These are phyloP conservation scores for Aspergillus puulaauensis DNA, from an alignment of 2,329 filamentous ascomycete genomes.

Conservation along the genomic window DNA sequence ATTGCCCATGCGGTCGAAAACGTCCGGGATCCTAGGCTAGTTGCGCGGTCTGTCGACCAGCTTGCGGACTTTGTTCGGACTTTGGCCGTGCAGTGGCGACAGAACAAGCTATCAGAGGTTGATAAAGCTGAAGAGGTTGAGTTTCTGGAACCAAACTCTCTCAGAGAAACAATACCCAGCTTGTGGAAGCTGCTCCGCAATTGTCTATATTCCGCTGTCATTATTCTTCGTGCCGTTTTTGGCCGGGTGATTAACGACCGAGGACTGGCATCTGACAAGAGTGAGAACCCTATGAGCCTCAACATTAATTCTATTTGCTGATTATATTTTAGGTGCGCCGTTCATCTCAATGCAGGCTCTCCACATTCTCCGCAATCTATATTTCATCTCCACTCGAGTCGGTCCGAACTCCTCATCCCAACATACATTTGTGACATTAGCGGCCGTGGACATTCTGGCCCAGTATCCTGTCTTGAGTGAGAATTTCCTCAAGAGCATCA, in stretches of 20 bases:
- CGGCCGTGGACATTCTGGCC: slow-evolving; percentile 76
- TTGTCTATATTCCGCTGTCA: slow-evolving; percentile 72
- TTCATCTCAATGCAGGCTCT: slow-evolving; percentile 69
- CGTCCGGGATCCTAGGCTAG: slow-evolving; percentile 45
- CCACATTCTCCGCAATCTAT: slow-evolving; percentile 71
- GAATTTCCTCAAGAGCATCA: slow-evolving; percentile 65
- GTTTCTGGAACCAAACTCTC: slow-evolving; percentile 64
- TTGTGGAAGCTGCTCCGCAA: slow-evolving; percentile 76
- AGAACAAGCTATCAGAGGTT: slow-evolving; percentile 70
- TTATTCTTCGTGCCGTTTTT: slow-evolving; percentile 71
- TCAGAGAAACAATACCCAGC: slow-evolving; percentile 65
- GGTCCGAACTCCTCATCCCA: slow-evolving; percentile 75
- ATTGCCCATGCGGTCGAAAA: slow-evolving; percentile 63
- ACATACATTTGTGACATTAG: slow-evolving; percentile 79
- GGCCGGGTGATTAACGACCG: slow-evolving; percentile 62
- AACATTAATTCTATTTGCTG: background rate
- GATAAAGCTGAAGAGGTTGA: slow-evolving; percentile 66
- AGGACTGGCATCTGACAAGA: slow-evolving; percentile 52
- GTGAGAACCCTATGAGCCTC: slow-evolving; percentile 35
- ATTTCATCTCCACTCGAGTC: slow-evolving; percentile 76
- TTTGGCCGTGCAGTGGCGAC: slow-evolving; percentile 70
- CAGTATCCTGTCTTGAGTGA: slow-evolving; percentile 67
- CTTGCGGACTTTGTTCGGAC: slow-evolving; percentile 66
- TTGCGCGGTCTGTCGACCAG: slow-evolving; percentile 54
- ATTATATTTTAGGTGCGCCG: slow-evolving; percentile 53